phyloP scores from a whole-genome alignment of 2,329 filamentous ascomycete species.

The Fusarium ambrosium region DNA sequence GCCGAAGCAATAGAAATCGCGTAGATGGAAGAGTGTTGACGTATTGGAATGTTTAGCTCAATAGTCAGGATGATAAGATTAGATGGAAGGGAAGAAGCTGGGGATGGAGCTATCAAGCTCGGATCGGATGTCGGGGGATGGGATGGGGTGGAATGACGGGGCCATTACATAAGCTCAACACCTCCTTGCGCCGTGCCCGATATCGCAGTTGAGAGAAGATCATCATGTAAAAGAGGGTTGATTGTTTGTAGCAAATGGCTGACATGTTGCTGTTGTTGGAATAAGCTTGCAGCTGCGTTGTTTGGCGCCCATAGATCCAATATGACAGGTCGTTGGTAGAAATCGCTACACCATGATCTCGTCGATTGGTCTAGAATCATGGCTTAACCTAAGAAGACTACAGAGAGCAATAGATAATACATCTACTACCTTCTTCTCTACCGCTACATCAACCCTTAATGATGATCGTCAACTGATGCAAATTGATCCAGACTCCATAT shows the following conservation, averaged over 20 bases:
- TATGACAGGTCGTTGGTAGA: neutral
- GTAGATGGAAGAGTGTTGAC: slow-evolving; percentile 30
- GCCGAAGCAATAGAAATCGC: slow-evolving; percentile 15
- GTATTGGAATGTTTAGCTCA: slow-evolving; percentile 32
- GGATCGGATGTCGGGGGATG: slow-evolving; percentile 27
- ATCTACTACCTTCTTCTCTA: slow-evolving; percentile 20
- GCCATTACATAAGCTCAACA: slow-evolving; percentile 40
- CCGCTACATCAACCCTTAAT: slow-evolving; percentile 8
- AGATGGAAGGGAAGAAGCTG: neutral
- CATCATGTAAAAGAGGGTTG: neutral
- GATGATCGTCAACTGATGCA: slow-evolving; percentile 26
- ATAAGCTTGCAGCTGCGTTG: neutral
- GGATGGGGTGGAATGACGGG: slow-evolving; percentile 23
- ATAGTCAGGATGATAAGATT: slow-evolving; percentile 23
- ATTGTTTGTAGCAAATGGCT: neutral
- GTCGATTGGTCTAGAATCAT: neutral
- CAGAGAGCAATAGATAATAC: slow-evolving; percentile 12
- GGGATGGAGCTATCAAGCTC: slow-evolving; percentile 24
- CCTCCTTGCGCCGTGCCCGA: slow-evolving; percentile 15
- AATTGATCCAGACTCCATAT: slow-evolving; percentile 44
- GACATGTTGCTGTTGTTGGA: neutral
- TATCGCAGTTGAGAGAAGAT: slow-evolving; percentile 22
- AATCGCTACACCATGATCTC: slow-evolving; percentile 12
- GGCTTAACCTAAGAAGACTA: neutral
- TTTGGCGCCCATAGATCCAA: neutral